phyloP scores from a whole-genome alignment of 2,329 filamentous ascomycete species.

The Achaetomium macrosporum region DNA sequence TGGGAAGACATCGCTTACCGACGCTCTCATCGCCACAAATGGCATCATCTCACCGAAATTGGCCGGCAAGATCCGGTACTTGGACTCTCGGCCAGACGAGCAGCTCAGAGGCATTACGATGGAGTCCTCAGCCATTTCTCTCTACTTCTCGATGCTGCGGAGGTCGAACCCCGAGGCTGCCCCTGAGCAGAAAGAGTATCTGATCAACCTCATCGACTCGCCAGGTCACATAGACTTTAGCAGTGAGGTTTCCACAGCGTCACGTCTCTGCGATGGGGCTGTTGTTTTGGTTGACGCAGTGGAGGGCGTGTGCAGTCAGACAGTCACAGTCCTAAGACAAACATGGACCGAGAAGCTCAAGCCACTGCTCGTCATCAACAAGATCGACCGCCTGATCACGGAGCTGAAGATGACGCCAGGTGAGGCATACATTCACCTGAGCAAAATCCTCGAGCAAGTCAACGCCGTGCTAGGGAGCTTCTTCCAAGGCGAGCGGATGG shows the following conservation, averaged over 20 bases:
- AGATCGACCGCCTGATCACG: conserved; percentile 91
- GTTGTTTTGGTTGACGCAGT: conserved; percentile 94
- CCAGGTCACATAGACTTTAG: conserved; percentile 98
- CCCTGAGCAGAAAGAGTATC: conserved; percentile 76
- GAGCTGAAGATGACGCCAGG: conserved; percentile 88
- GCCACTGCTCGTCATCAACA: conserved; percentile 93
- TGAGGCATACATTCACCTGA: conserved; percentile 86
- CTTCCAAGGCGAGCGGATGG: conserved; percentile 97
- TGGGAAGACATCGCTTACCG: conserved; percentile 95
- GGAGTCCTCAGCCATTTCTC: conserved; percentile 96
- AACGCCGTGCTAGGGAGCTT: conserved; percentile 97
- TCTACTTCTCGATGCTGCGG: conserved; percentile 89
- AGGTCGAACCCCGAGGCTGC: conserved; percentile 61
- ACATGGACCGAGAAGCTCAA: conserved; percentile 95
- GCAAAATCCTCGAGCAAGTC: conserved; percentile 86
- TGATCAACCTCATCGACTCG: conserved; percentile 97
- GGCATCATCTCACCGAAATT: conserved; percentile 98
- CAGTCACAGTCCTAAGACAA: conserved; percentile 90
- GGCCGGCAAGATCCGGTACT: conserved; percentile 94
- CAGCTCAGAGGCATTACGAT: conserved; percentile 98
- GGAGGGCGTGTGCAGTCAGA: conserved; percentile 97
- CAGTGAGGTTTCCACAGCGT: conserved; percentile 94
- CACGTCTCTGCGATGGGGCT: conserved; percentile 87
- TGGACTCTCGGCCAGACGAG: conserved; percentile 94
- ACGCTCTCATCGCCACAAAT: conserved; percentile 95